These are phyloP conservation scores for Suhomyces atakaporum DNA, from an alignment of 1,139 yeast genomes.

Conservation along the genomic window DNA sequence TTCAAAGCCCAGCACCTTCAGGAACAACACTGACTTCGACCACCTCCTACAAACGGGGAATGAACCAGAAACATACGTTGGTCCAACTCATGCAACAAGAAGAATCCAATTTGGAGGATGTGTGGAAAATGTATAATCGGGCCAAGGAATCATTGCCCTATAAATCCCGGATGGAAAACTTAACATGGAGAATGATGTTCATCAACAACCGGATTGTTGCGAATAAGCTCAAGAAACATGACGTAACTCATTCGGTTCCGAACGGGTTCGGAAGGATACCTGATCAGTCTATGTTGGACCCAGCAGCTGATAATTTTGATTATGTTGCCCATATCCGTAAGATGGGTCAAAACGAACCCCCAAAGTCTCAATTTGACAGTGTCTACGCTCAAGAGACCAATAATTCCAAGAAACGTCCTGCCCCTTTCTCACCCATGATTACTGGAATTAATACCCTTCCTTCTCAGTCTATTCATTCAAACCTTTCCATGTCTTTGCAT, in stretches of 20 bases:
- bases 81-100: constrained; percentile 20
- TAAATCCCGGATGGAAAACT: constrained; percentile 72
- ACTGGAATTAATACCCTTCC: constrained; percentile 9
- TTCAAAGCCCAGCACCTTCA: constrained; percentile 10
- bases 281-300: constrained; percentile 25
- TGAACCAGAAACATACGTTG: constrained; percentile 2
- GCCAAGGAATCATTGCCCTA: constrained; percentile 81
- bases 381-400: constrained; percentile 6
- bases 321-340: constrained; percentile 67
- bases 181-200: constrained; percentile 86
- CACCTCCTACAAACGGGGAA: constrained; percentile 1
- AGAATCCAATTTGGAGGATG: constrained; percentile 52
- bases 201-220: constrained; percentile 36
- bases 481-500: constrained; percentile 19
- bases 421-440: constrained; percentile 37
- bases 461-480: constrained; percentile 14
- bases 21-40: constrained; percentile 10
- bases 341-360: constrained; percentile 40
- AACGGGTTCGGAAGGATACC: background rate
- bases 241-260: constrained; percentile 1
- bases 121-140: constrained; percentile 80
- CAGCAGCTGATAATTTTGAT: constrained; percentile 59
- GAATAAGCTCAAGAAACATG: background rate
- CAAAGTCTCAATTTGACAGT: constrained; percentile 9
- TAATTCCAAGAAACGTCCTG: constrained; percentile 32